Evolutionary conservation across 805 yeast species (phyloP).

Genomic region (Metschnikowia corniflorae): DNA sequence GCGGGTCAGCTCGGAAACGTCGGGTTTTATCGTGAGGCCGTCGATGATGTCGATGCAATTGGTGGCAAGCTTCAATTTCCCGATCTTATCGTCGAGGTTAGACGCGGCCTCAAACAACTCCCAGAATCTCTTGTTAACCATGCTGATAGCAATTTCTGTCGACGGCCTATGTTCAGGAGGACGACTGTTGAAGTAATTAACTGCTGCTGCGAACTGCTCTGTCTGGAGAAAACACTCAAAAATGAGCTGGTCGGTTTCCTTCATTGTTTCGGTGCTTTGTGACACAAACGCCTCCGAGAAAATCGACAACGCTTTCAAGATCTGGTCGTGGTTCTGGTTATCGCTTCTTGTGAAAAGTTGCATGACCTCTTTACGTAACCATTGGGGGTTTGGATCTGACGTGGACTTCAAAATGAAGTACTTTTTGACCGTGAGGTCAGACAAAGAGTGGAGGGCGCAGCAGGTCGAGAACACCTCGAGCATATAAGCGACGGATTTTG

Average conservation of each 20-base stretch:
- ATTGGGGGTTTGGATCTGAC: not conserved
- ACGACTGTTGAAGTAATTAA: conserved; percentile 15
- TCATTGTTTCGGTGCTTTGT: conserved; percentile 6
- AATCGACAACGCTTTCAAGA: conserved; percentile 18
- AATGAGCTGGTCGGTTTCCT: conserved; percentile 21
- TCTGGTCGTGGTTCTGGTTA: conserved; percentile 21
- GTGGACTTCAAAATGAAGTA: conserved; percentile 26
- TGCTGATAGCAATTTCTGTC: conserved; percentile 3
- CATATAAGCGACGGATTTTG: conserved; percentile 1
- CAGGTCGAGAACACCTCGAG: conserved; percentile 24
- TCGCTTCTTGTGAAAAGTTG: conserved; percentile 23
- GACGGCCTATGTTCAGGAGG: conserved; percentile 16
- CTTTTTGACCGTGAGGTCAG: conserved; percentile 30
- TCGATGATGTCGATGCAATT: conserved; percentile 29
- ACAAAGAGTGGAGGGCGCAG: conserved; percentile 31
- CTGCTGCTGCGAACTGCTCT: conserved; percentile 26
- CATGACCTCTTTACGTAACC: conserved; percentile 26
- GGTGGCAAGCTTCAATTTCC: conserved; percentile 24
- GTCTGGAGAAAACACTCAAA: conserved; percentile 27
- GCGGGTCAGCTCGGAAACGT: conserved; percentile 2
- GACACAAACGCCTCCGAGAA: conserved; percentile 24
- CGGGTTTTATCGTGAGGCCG: conserved; percentile 1
- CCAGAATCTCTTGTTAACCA: conserved; percentile 31
- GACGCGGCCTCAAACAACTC: conserved; percentile 28
- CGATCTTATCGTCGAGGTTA: conserved; percentile 32